A percentile compares a stretch with the other conserved stretches of the same genome.
Evolutionary conservation across 495 filamentous ascomycete genomes (phyloP).

Genomic region (Chaetomium fimeti): DNA sequence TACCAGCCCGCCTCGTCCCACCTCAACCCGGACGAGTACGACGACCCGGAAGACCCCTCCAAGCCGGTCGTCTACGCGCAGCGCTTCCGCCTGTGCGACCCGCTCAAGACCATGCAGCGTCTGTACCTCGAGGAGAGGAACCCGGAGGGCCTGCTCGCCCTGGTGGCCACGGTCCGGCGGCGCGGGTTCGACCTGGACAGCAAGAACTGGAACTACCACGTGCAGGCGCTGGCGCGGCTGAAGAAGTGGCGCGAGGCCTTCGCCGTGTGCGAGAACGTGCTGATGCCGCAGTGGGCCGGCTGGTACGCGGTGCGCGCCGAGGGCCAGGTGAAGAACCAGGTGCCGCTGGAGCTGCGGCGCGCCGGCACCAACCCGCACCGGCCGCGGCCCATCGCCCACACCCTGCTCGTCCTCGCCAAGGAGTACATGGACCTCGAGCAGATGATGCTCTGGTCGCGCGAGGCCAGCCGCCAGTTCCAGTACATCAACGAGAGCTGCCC

Average conservation of each 20-base stretch:
- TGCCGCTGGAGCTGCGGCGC: constrained; percentile 42
- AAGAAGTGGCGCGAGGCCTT: constrained; percentile 57
- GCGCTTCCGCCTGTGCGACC: constrained; percentile 57
- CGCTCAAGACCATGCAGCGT: constrained; percentile 61
- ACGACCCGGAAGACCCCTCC: neutral
- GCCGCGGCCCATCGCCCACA: constrained; percentile 42
- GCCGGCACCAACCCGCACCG: constrained; percentile 31
- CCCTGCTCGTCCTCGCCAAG: constrained; percentile 41
- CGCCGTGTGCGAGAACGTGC: constrained; percentile 62
- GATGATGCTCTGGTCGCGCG: constrained; percentile 36
- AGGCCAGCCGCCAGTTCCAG: constrained; percentile 26
- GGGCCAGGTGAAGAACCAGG: constrained; percentile 22
- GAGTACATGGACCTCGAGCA: constrained; percentile 43
- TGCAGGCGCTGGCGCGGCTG: constrained; percentile 50
- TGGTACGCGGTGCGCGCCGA: constrained; percentile 50
- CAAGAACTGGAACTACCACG: constrained; percentile 61
- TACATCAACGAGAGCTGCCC: constrained; percentile 34
- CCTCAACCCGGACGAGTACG: neutral
- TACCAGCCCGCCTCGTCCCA: constrained; percentile 19
- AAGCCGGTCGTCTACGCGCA: constrained; percentile 51
- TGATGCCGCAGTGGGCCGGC: constrained; percentile 73
- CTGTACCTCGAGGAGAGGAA: constrained; percentile 51
- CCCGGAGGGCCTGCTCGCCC: constrained; percentile 45
- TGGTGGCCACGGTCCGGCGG: constrained; percentile 52
- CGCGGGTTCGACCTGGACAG: constrained; percentile 67